These are phyloP conservation scores for Citrus inodora DNA, from an alignment of 345 rosid species.

Conservation along the genomic window DNA sequence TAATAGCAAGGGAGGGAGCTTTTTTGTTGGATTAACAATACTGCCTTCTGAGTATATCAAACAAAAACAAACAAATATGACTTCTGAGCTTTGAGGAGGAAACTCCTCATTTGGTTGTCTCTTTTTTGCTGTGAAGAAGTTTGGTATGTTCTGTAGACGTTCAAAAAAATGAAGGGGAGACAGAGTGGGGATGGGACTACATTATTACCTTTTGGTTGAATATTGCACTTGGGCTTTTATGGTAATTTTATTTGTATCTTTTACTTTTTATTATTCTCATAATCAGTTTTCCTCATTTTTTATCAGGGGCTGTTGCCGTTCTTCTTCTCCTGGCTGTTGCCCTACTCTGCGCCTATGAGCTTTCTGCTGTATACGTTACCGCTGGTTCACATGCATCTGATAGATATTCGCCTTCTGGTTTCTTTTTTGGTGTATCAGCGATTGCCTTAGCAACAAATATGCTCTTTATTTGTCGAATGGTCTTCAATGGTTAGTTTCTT, in stretches of 20 bases:
- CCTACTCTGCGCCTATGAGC: slow-evolving; percentile 92
- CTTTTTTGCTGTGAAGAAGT: not conserved
- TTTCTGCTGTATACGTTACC: slow-evolving; percentile 95
- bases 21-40: not conserved
- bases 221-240: not conserved
- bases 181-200: not conserved
- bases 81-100: not conserved
- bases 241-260: not conserved
- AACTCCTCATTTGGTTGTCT: not conserved
- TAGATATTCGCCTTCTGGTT: slow-evolving; percentile 95
- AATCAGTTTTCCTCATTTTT: slow-evolving; percentile 17
- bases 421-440: slow-evolving; percentile 98
- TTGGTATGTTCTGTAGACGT: not conserved
- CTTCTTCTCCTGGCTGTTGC: slow-evolving; percentile 97
- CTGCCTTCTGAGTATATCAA: not conserved
- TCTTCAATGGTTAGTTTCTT: slow-evolving; percentile 80
- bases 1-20: not conserved
- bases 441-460: slow-evolving; percentile 96
- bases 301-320: slow-evolving; percentile 90
- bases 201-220: not conserved
- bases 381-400: slow-evolving; percentile 84
- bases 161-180: not conserved
- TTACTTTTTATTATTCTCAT: slow-evolving; percentile 14
- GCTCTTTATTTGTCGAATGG: slow-evolving; percentile 98
- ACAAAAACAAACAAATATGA: too few species aligned